Evolutionary conservation across 2,329 filamentous ascomycete species (phyloP).

Genomic region (Dothideomycetes sp.): DNA sequence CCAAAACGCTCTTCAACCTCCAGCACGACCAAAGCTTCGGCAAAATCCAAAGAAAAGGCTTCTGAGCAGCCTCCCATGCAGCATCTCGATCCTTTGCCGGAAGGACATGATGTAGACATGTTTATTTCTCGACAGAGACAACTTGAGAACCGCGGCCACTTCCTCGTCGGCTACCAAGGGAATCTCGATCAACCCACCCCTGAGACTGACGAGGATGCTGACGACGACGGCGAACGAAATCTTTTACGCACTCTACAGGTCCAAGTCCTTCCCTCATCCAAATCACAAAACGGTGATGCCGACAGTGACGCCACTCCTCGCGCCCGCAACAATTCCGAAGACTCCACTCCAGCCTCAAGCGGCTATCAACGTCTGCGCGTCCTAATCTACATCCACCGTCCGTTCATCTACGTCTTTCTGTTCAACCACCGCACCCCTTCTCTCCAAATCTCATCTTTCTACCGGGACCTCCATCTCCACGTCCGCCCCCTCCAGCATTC

Average conservation of each 20-base stretch:
- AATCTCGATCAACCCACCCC: conserved; percentile 45
- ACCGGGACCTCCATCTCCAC: conserved; percentile 43
- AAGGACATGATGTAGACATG: conserved; percentile 44
- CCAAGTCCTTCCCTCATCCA: conserved; percentile 37
- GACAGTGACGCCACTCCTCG: too few species aligned
- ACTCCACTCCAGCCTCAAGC: too few species aligned
- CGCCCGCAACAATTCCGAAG: too few species aligned
- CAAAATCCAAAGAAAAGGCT: conserved; percentile 13
- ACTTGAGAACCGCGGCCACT: conserved; percentile 44
- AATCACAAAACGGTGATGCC: conserved; percentile 16
- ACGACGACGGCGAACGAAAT: conserved; percentile 39
- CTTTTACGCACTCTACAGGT: conserved; percentile 58
- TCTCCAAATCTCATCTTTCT: conserved; percentile 35
- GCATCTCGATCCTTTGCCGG: conserved; percentile 27
- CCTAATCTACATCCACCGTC: conserved; percentile 61
- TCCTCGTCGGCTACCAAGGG: conserved; percentile 60
- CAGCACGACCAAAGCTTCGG: conserved; percentile 17
- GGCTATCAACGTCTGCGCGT: conserved; percentile 52
- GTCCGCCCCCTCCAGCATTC: conserved; percentile 39
- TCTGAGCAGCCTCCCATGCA: conserved; percentile 17
- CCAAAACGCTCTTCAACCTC: conserved; percentile 19
- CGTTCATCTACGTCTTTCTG: conserved; percentile 70
- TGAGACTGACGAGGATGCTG: conserved; percentile 34
- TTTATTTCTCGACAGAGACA: conserved; percentile 48
- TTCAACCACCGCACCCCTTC: conserved; percentile 56